Evolutionary conservation across 345 rosid species (phyloP).

Genomic region (Eucalyptus pauciflora): DNA sequence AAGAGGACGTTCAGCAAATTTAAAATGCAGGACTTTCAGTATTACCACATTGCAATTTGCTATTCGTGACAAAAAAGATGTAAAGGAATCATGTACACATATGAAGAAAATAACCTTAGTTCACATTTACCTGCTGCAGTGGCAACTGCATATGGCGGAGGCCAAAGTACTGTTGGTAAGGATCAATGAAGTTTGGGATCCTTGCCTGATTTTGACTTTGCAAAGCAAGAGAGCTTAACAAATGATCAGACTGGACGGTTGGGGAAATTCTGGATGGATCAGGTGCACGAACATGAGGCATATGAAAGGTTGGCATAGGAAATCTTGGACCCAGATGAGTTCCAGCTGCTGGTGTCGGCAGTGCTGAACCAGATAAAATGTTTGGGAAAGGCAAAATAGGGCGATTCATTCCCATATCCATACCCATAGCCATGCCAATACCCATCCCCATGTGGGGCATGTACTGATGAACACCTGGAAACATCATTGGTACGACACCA

Average conservation of each 20-base stretch:
- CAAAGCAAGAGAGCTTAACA: slow-evolving; percentile 15
- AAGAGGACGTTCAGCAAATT: neutral
- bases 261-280: slow-evolving; percentile 45
- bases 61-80: neutral
- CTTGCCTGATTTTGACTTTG: slow-evolving; percentile 31
- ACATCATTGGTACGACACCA: slow-evolving; percentile 71
- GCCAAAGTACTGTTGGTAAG: slow-evolving; percentile 55
- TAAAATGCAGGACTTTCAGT: neutral
- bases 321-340: slow-evolving; percentile 49
- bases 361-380: slow-evolving; percentile 37
- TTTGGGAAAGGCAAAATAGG: slow-evolving; percentile 75
- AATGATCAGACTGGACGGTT: slow-evolving; percentile 29
- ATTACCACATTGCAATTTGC: neutral
- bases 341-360: slow-evolving; percentile 41
- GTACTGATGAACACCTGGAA: slow-evolving; percentile 39
- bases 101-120: neutral
- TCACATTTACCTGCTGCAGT: slow-evolving; percentile 34
- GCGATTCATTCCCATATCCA: slow-evolving; percentile 41
- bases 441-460: slow-evolving; percentile 38
- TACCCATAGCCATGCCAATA: slow-evolving; percentile 43
- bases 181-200: slow-evolving; percentile 37
- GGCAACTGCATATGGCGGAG: slow-evolving; percentile 47
- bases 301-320: slow-evolving; percentile 46
- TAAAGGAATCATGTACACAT: neutral
- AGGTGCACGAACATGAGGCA: slow-evolving; percentile 33